A percentile compares a stretch with the other conserved stretches of the same genome.
phyloP scores from a whole-genome alignment of 176 grass and related monocot genomes.

The Coix lacrymajobi region DNA sequence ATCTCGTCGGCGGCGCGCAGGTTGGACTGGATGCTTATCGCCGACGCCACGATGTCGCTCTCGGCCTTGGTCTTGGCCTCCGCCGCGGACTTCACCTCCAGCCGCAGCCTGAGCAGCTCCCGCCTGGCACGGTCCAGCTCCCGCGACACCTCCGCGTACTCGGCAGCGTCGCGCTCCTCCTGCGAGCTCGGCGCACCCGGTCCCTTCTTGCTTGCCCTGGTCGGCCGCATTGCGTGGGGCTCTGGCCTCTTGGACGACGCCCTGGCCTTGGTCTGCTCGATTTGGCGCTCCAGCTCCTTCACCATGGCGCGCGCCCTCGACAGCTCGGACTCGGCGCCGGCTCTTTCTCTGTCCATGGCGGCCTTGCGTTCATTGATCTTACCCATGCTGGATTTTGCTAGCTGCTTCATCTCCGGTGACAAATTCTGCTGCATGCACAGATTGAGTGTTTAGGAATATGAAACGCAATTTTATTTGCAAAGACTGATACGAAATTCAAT shows the following conservation, averaged over 20 bases:
- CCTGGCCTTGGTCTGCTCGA: conserved; percentile 51
- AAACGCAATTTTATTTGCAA: neutral
- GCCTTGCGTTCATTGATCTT: conserved; percentile 46
- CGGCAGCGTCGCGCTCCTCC: neutral
- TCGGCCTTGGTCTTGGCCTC: conserved; percentile 72
- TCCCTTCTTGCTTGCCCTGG: neutral
- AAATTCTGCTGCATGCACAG: conserved; percentile 39
- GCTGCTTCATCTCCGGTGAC: conserved; percentile 36
- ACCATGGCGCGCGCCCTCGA: conserved; percentile 32
- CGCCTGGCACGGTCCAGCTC: conserved; percentile 56
- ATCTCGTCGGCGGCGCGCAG: conserved; percentile 53
- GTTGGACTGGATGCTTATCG: conserved; percentile 40
- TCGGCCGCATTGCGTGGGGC: neutral
- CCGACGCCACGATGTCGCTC: conserved; percentile 63
- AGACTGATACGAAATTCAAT: neutral
- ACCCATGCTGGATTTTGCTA: conserved; percentile 35
- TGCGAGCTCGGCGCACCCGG: neutral
- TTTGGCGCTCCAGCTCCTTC: conserved; percentile 40
- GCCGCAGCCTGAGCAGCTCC: conserved; percentile 58
- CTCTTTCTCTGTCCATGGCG: conserved; percentile 46
- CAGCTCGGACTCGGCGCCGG: conserved; percentile 52
- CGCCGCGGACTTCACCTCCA: conserved; percentile 40
- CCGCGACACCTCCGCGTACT: conserved; percentile 35
- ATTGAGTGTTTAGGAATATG: neutral
- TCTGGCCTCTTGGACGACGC: conserved; percentile 28